Evolutionary conservation across 2,329 filamentous ascomycete genomes (phyloP).

Genomic region (Neocucurbitaria cava): DNA sequence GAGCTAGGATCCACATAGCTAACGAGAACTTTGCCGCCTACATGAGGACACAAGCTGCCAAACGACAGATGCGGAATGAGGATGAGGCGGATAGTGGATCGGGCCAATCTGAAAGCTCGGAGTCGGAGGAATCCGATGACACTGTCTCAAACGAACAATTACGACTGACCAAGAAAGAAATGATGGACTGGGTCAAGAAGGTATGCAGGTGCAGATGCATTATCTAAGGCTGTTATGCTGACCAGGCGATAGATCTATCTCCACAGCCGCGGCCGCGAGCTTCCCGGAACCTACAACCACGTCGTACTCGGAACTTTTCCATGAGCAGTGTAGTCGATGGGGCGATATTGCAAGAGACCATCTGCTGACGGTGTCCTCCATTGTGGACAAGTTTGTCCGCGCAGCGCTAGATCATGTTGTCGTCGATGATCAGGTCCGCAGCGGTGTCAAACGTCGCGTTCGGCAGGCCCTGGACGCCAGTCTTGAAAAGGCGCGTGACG

Average conservation of each 20-base stretch:
- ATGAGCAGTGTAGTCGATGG: conserved; percentile 65
- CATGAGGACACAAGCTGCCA: conserved; percentile 28
- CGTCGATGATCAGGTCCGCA: conserved; percentile 1
- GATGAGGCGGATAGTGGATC: too few relatives aligned
- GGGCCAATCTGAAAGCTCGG: too few relatives aligned
- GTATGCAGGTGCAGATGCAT: conserved; percentile 39
- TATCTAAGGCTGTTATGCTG: conserved; percentile 40
- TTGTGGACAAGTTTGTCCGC: conserved; percentile 6
- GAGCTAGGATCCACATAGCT: conserved; percentile 38
- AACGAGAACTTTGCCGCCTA: conserved; percentile 36
- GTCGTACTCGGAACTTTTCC: conserved; percentile 67
- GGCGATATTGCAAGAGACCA: conserved; percentile 45
- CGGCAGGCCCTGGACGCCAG: not conserved
- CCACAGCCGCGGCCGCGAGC: conserved; percentile 59
- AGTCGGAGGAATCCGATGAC: conserved; percentile 20
- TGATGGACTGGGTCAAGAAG: conserved; percentile 42
- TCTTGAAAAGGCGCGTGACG: conserved; percentile 1
- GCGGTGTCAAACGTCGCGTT: not conserved
- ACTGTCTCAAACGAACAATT: not conserved
- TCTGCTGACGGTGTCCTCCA: conserved; percentile 27
- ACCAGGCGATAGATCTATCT: conserved; percentile 6
- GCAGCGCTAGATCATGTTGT: conserved; percentile 5
- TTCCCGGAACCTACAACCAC: conserved; percentile 67
- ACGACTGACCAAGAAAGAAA: conserved; percentile 10
- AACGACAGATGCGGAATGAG: conserved; percentile 19